Evolutionary conservation across 2,329 filamentous ascomycete species (phyloP).

Genomic region (Hymenotorrendiella dingleyae): DNA sequence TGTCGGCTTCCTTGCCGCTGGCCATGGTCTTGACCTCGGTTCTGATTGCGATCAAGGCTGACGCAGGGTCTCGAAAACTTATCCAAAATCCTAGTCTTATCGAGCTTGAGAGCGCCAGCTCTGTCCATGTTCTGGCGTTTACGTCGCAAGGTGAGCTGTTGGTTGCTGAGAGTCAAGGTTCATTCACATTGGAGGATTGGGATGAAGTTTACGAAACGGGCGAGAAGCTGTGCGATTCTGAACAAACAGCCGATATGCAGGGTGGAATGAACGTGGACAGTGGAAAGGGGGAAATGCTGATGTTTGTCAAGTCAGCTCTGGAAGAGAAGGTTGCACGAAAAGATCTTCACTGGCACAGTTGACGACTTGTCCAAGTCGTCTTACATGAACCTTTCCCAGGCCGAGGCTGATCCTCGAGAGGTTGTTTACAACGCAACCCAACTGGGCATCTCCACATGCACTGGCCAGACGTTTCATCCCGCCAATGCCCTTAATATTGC

Average conservation of each 20-base stretch:
- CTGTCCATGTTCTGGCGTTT: slow-evolving; percentile 79
- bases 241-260: slow-evolving; percentile 25
- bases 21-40: slow-evolving; percentile 64
- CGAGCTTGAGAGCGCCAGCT: slow-evolving; percentile 57
- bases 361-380: slow-evolving; percentile 3
- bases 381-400: slow-evolving; percentile 22
- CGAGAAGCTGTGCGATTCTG: slow-evolving; percentile 56
- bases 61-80: slow-evolving; percentile 37
- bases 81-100: slow-evolving; percentile 56
- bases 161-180: slow-evolving; percentile 74
- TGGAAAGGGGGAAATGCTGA: slow-evolving; percentile 42
- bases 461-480: slow-evolving; percentile 9
- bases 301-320: slow-evolving; percentile 57
- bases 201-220: slow-evolving; percentile 61
- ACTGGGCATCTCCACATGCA: slow-evolving; percentile 1
- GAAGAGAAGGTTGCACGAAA: slow-evolving; percentile 48
- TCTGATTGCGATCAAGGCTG: slow-evolving; percentile 51
- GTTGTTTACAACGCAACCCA: slow-evolving; percentile 6
- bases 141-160: slow-evolving; percentile 68
- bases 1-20: slow-evolving; percentile 79
- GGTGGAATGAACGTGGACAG: slow-evolving; percentile 37
- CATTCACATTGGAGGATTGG: slow-evolving; percentile 73
- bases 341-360: slow-evolving; percentile 41
- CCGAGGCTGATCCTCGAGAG: slow-evolving; percentile 37
- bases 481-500: not conserved